Conservation (phyloP, 2,329 filamentous ascomycete species). For the Fusarium anthophilum region DNA sequence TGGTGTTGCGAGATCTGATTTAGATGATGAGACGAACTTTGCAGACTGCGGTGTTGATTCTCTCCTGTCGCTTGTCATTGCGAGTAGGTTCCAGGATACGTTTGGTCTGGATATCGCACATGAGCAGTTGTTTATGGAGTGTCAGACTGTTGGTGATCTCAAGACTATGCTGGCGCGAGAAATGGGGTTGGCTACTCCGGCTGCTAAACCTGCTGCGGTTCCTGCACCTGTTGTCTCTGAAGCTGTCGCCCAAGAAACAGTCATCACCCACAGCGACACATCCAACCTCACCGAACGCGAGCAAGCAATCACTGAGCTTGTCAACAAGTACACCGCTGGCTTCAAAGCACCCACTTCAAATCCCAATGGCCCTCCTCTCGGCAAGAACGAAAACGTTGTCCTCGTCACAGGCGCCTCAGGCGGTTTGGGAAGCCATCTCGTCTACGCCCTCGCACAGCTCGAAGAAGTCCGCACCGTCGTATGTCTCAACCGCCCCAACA, state of each 20-base stretch:
- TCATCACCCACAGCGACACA: neutral
- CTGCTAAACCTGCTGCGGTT: neutral
- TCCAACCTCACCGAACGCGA: neutral
- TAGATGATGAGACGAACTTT: constrained; percentile 66
- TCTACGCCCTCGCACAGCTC: constrained; percentile 21
- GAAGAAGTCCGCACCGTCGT: constrained; percentile 12
- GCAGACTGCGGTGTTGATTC: constrained; percentile 69
- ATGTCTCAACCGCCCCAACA: constrained; percentile 19
- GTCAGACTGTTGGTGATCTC: constrained; percentile 15
- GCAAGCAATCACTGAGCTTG: constrained; percentile 3
- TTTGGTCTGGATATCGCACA: constrained; percentile 18
- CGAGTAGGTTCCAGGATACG: constrained; percentile 62
- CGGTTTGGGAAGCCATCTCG: constrained; percentile 16
- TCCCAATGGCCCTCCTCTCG: rapidly evolving
- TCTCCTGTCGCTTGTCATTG: constrained; percentile 67
- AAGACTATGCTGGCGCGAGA: constrained; percentile 13
- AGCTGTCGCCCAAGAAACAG: neutral
- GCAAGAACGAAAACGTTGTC: constrained; percentile 1
- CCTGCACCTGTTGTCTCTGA: neutral
- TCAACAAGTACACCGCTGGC: neutral
- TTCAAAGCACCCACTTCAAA: neutral
- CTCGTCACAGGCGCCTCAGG: constrained; percentile 17
- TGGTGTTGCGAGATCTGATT: constrained; percentile 62
- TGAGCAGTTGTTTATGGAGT: constrained; percentile 29
- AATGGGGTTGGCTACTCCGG: neutral